Percentiles rank a stretch among this genome's conserved stretches.
Evolutionary conservation across 805 yeast genomes (phyloP).

Genomic region (Candida nanaspora): DNA sequence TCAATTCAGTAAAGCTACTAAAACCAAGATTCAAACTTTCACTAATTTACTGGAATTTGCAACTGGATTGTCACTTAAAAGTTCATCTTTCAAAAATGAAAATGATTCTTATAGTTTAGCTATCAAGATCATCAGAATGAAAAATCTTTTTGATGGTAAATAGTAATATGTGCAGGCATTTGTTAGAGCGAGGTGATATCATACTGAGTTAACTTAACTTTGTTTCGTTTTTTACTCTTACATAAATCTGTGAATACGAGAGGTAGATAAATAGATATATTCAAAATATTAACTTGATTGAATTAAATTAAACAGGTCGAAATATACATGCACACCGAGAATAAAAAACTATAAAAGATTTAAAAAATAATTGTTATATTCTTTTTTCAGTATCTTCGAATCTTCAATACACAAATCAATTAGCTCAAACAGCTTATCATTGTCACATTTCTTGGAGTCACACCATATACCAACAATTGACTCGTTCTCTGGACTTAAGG

Average conservation of each 20-base stretch:
- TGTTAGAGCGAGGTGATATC: background rate
- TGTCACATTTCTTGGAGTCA: constrained; percentile 26
- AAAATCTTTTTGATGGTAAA: constrained; percentile 14
- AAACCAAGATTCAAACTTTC: constrained; percentile 12
- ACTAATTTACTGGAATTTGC: constrained; percentile 16
- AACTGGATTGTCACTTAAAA: constrained; percentile 30
- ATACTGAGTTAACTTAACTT: no score
- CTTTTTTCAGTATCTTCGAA: constrained; percentile 37
- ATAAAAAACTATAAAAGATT: background rate
- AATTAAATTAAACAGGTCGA: no score
- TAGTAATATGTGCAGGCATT: background rate
- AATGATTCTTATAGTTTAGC: constrained; percentile 22
- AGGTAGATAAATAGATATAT: no score
- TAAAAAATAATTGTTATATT: constrained; percentile 38
- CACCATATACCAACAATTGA: constrained; percentile 57
- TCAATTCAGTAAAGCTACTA: constrained; percentile 9
- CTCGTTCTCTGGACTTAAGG: constrained; percentile 41
- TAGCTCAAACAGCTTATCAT: constrained; percentile 28
- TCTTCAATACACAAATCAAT: constrained; percentile 28
- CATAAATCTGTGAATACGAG: no score
- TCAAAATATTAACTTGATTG: no score
- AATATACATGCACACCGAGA: background rate
- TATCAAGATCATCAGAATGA: constrained; percentile 17
- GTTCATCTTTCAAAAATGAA: constrained; percentile 34
- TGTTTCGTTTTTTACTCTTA: background rate